Conservation (phyloP, 306 rosid species). For the Acacia melanoxylon region DNA sequence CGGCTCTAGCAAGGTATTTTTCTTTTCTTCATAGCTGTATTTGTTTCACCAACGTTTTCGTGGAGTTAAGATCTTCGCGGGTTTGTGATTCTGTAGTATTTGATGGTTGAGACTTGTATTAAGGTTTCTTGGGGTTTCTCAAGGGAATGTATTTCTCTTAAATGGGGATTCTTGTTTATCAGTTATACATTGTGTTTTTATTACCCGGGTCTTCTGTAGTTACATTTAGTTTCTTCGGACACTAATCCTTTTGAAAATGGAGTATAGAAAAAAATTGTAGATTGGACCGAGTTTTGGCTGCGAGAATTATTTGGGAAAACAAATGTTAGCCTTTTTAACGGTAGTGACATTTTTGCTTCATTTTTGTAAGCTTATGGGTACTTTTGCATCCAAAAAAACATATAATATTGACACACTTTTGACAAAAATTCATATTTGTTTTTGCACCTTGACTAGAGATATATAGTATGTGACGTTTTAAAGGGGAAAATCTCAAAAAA, state of each 20-base stretch:
- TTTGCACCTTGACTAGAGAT: too few species aligned
- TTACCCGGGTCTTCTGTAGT: neutral
- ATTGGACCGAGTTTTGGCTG: neutral
- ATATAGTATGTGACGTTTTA: too few species aligned
- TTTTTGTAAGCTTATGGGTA: too few species aligned
- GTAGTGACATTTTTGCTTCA: too few species aligned
- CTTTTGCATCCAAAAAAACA: too few species aligned
- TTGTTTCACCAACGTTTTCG: neutral
- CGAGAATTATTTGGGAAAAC: neutral
- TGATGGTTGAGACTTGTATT: slow-evolving; percentile 1
- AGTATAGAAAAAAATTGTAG: neutral
- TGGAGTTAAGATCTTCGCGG: neutral
- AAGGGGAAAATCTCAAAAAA: too few species aligned
- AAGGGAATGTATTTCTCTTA: slow-evolving; percentile 14
- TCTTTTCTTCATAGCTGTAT: neutral
- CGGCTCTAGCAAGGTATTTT: slow-evolving; percentile 78
- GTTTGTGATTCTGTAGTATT: neutral
- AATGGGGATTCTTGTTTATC: neutral
- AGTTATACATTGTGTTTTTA: neutral
- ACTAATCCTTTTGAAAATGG: neutral
- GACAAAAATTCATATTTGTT: too few species aligned
- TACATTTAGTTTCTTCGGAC: neutral
- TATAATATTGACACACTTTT: too few species aligned
- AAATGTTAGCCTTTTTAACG: too few species aligned
- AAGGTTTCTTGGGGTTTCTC: neutral